Base-by-base conservation (phyloP, 306 rosid genomes). In the Rosa rugosa region DNA sequence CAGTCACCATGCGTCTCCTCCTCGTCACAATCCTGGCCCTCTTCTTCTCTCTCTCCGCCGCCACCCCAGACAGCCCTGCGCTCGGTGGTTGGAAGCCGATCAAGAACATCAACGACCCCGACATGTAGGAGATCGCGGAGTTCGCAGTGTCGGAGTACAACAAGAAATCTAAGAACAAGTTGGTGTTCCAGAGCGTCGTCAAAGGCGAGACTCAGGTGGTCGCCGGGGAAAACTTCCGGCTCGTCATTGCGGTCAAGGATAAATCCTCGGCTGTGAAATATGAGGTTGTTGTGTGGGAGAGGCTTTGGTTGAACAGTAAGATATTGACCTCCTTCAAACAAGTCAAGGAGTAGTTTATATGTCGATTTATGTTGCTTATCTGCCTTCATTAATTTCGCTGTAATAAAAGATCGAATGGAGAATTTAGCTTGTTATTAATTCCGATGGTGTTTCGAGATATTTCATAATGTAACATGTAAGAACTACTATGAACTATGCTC, bases 131-230 rank as follows among this genome's bases (percentile, higher is more conserved):
- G 84, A 87, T 90, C 42, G 94, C 87, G 1, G 10, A 84, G 7
- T 92, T 66, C 27, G 93, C 94, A 0, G 84, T 92, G 2, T 38
- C 63, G 1, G 89, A 92, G 64, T 79, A 89, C 79, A 72, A 80
- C 16, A 87, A 86, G 78, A 42, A 62, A 66, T 76, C 81, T 0
- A 75, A 78, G 49, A 14, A 57, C 2, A 56, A 66, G 11, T 56
- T 89, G 73, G 60, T 8, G 76, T 72, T 86, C 10, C 73, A 71
- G 42, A 72, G 27, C 25, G 80, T 86, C 25, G 38, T 87, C n/a
- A 75, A 71, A 68, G 96, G 91, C 3, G 81, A 84, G 72, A 51
- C 80, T 8, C 93, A 89, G 81, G 90, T 89, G 1, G 91, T 85
- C 0, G 42, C 90, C 1, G 96, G 93, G 2, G 66, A 71, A 8